Base-by-base conservation (phyloP, 352 stramenopile species). In the Phytophthora agathidicida region DNA sequence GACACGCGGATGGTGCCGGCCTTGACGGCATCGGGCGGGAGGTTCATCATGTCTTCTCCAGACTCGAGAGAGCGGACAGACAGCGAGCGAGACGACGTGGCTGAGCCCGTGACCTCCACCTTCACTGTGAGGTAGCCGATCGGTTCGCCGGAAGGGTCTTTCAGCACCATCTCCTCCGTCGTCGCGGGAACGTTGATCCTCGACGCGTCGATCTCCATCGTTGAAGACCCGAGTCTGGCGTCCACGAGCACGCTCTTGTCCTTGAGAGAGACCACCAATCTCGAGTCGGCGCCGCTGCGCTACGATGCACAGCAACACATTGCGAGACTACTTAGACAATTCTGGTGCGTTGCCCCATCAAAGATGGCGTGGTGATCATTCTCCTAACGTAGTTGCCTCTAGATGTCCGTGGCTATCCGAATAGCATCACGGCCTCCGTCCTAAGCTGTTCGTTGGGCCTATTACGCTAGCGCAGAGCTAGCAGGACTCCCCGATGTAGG, bases 201-300 rank as follows among this genome's bases (percentile, higher is more conserved):
- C 11, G 55, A 36, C 4, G 59, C 54, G 17, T 71, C 50, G 24
- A 80, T 65, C 24, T 72, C 63, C 28, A 76, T 26, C 6, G 47
- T 70, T 19, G 63, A 51, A 30, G 61, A 63, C 0, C 67, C 71
- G 6, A 80, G 63, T 42, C 67, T 50, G 35, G 60, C 46, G 36
- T 80, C 67, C 47, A 73, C 52, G 22, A 80, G 36, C 58, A 80
- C 68, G 24, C 71, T 73, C 62, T 69, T 71, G 52, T 76, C 71
- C 54, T 80, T 80, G 8, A 80, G 44, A 5, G 63, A 75, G 19
- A 79, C 49, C 10, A 76, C 63, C 39, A 79, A 36, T 23, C 47
- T 55, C 28, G 67, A 73, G 37, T 69, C 62, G n/a, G n/a, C n/a
- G n/a, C n/a, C n/a, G n/a, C n/a, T n/a, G n/a, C n/a, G n/a, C n/a